Evolutionary conservation across 257 asterid species (phyloP).

Genomic region (Solanum ossicruentum): DNA sequence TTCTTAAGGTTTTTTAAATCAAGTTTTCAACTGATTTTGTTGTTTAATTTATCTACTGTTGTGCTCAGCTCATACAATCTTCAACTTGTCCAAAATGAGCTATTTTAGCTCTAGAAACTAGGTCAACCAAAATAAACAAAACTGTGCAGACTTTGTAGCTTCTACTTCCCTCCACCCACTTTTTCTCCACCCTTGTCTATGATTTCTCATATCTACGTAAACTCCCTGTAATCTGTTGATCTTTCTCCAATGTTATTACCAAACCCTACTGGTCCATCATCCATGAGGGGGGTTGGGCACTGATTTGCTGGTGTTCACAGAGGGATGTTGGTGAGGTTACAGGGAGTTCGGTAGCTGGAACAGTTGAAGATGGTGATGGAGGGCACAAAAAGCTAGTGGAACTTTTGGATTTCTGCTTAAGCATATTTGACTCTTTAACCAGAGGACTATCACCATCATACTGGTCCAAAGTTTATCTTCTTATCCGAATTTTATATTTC

Average conservation of each 20-base stretch:
- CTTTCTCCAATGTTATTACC: neutral
- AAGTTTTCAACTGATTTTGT: neutral
- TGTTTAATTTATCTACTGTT: neutral
- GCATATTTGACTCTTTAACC: neutral
- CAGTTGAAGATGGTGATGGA: neutral
- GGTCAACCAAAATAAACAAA: neutral
- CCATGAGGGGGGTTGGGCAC: neutral
- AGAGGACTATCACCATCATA: neutral
- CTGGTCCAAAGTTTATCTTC: neutral
- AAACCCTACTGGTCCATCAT: neutral
- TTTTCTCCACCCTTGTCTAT: neutral
- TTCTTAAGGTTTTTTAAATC: neutral
- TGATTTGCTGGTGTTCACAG: neutral
- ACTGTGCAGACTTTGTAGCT: neutral
- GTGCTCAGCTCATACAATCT: neutral
- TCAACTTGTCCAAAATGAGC: neutral
- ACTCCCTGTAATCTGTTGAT: neutral
- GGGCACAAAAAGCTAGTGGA: neutral
- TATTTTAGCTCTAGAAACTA: neutral
- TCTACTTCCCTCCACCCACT: neutral
- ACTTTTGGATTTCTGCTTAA: neutral
- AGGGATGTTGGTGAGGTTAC: neutral
- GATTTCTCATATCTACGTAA: neutral
- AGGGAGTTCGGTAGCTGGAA: neutral
- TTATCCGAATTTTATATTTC: neutral